These are phyloP conservation scores for Gamsiella multidivaricata DNA, from an alignment of 192 early-diverging fungal genomes.

Conservation along the genomic window DNA sequence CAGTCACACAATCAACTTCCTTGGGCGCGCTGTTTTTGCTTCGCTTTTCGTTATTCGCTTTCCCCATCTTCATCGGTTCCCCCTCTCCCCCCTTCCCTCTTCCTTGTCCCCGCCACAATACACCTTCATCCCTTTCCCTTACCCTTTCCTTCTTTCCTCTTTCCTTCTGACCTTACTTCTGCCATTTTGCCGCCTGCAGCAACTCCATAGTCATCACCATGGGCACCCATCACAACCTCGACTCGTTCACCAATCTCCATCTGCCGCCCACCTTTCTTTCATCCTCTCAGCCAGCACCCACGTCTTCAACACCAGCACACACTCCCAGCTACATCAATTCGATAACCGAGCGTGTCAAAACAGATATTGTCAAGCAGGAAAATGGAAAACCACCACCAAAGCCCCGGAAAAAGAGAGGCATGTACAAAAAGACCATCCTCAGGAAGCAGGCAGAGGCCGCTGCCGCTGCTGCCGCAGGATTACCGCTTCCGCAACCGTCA, in stretches of 20 bases:
- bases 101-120: too few relatives aligned
- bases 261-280: slow-evolving; percentile 26
- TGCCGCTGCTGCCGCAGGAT: slow-evolving; percentile 31
- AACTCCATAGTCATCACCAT: too few relatives aligned
- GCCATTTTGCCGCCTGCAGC: too few relatives aligned
- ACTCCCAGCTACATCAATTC: neutral
- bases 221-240: slow-evolving; percentile 26
- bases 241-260: slow-evolving; percentile 27
- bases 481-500: slow-evolving; percentile 12
- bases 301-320: neutral
- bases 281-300: slow-evolving; percentile 1
- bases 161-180: too few relatives aligned
- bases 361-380: slow-evolving; percentile 16
- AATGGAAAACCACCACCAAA: neutral
- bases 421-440: slow-evolving; percentile 50
- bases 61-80: neutral
- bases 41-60: neutral
- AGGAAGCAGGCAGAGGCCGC: slow-evolving; percentile 40
- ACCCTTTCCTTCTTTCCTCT: too few relatives aligned
- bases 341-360: neutral
- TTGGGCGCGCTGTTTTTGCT: too few relatives aligned
- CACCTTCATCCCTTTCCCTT: too few relatives aligned
- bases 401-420: slow-evolving; percentile 41
- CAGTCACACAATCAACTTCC: too few relatives aligned
- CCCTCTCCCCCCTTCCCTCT: too few relatives aligned